Evolutionary conservation across 371 early-diverging fungal genomes (phyloP).

Genomic region (Haplosporangium sp.): DNA sequence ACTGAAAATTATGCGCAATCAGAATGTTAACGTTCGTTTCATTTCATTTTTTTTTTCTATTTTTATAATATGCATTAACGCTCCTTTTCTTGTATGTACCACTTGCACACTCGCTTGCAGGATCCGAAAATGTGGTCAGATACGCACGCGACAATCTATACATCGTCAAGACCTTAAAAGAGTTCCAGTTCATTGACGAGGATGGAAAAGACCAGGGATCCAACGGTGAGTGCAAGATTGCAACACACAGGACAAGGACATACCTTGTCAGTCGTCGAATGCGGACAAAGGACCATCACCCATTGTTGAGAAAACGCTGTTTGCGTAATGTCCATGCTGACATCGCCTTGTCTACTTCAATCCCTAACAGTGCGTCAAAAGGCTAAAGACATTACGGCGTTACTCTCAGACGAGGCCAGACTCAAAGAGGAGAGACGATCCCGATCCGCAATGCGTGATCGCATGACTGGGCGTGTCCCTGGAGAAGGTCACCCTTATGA

Average conservation of each 20-base stretch:
- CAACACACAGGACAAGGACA: too few species aligned
- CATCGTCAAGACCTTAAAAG: constrained; percentile 93
- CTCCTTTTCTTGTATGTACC: too few species aligned
- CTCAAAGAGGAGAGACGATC: constrained; percentile 81
- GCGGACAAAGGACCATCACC: too few species aligned
- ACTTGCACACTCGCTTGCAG: constrained; percentile 77
- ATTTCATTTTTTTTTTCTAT: too few species aligned
- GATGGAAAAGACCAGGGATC: constrained; percentile 90
- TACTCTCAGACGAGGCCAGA: constrained; percentile 84
- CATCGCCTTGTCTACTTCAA: not conserved
- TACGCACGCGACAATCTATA: constrained; percentile 92
- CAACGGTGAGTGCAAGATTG: constrained; percentile 66
- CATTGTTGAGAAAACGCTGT: too few species aligned
- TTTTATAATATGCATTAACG: too few species aligned
- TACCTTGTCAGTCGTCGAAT: too few species aligned
- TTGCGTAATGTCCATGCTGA: not conserved
- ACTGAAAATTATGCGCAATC: too few species aligned
- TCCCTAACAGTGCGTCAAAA: constrained; percentile 84
- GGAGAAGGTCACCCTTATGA: constrained; percentile 21
- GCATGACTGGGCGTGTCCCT: constrained; percentile 60
- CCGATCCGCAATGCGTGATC: constrained; percentile 71
- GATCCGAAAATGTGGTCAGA: constrained; percentile 88
- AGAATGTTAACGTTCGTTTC: too few species aligned
- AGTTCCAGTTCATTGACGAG: constrained; percentile 96
- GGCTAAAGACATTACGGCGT: constrained; percentile 88